phyloP scores from a whole-genome alignment of 2,329 filamentous ascomycete species.

The Zymoseptoria passerinii region DNA sequence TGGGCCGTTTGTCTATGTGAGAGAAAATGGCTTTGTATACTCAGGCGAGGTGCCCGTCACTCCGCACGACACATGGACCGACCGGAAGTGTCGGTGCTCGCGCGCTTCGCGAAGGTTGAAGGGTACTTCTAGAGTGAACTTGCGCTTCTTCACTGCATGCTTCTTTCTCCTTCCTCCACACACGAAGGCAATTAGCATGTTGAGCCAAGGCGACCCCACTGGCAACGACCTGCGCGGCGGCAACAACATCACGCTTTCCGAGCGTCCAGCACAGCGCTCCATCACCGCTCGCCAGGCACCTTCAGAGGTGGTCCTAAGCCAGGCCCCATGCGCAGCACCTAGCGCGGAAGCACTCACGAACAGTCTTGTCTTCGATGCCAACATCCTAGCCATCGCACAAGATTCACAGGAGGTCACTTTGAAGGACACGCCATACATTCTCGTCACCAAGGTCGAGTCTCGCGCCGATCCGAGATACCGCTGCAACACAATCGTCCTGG shows the following conservation, averaged over 20 bases:
- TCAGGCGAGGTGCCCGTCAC: background rate
- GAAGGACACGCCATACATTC: background rate
- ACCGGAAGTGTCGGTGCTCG: background rate
- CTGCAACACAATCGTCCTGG: background rate
- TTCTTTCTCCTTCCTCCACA: background rate
- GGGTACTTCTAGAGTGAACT: background rate
- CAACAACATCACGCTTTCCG: background rate
- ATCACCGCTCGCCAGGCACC: no score
- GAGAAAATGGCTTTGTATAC: background rate
- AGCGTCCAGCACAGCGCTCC: no score
- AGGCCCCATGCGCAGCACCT: background rate
- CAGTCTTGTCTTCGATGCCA: background rate
- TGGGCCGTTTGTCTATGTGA: background rate
- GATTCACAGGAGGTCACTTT: background rate
- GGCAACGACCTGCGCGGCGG: background rate
- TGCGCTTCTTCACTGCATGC: no score
- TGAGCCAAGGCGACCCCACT: background rate
- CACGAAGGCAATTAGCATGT: background rate
- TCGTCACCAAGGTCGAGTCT: background rate
- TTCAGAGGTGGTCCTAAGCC: background rate
- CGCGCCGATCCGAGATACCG: background rate
- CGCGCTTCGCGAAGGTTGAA: no score
- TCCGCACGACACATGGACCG: background rate
- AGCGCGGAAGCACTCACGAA: background rate
- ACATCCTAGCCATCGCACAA: background rate